Percentiles rank a stretch among this genome's conserved stretches.
Conservation (phyloP, 352 stramenopile species). For the Pythium grandisporangium region DNA sequence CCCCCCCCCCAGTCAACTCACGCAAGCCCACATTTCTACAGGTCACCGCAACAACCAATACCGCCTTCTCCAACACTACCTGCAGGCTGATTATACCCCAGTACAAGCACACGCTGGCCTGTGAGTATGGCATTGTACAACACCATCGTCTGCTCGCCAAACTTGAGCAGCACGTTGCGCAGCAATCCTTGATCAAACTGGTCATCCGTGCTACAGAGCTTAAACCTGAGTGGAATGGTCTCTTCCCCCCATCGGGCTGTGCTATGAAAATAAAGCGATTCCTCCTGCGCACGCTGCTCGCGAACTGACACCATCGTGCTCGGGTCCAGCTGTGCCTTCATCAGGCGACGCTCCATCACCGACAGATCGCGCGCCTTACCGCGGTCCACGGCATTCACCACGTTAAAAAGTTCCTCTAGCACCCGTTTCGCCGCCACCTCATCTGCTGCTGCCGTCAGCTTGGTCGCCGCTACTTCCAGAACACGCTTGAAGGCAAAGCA, state of each 20-base stretch:
- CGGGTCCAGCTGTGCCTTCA: constrained; percentile 63
- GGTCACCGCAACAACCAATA: constrained; percentile 19
- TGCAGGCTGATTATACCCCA: constrained; percentile 78
- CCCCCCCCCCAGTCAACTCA: constrained; percentile 78
- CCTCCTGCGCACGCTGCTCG: constrained; percentile 30
- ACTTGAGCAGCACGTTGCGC: constrained; percentile 57
- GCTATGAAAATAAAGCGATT: constrained; percentile 50
- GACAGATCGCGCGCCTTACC: constrained; percentile 51
- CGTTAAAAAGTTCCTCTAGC: constrained; percentile 48
- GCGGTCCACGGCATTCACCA: constrained; percentile 69
- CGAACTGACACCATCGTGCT: constrained; percentile 17
- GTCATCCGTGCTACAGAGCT: constrained; percentile 76
- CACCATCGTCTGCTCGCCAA: constrained; percentile 80
- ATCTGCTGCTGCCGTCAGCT: constrained; percentile 42
- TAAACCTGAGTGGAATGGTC: constrained; percentile 63
- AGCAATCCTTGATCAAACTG: constrained; percentile 77
- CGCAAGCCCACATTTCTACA: constrained; percentile 86
- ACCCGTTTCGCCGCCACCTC: constrained; percentile 30
- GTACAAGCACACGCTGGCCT: constrained; percentile 61
- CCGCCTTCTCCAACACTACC: constrained; percentile 7
- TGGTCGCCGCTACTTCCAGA: constrained; percentile 60
- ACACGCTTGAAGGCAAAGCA: constrained; percentile 72
- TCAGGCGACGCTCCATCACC: constrained; percentile 59
- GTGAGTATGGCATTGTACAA: constrained; percentile 84
- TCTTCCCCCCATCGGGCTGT: constrained; percentile 48